These are phyloP conservation scores for Arabidopsis hybrid DNA, from an alignment of 441 rosid genomes.

Conservation along the genomic window DNA sequence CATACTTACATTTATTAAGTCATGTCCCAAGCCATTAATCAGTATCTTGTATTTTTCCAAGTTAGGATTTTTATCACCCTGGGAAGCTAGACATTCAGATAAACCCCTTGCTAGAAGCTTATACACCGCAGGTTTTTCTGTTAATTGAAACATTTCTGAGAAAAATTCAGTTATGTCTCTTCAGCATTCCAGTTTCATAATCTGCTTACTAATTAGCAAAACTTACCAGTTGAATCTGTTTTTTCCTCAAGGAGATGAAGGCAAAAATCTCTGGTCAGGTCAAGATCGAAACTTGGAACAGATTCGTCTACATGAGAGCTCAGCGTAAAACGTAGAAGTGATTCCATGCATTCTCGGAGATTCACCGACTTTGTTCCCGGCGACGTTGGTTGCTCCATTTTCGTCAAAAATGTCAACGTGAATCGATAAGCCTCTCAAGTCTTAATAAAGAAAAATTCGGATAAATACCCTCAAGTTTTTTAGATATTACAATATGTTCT, in stretches of 20 bases:
- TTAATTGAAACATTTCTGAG: background rate
- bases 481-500: background rate
- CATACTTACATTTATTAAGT: constrained; percentile 48
- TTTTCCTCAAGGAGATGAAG: constrained; percentile 38
- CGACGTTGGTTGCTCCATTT: constrained; percentile 46
- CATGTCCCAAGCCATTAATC: constrained; percentile 49
- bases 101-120: constrained; percentile 60
- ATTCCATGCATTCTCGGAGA: constrained; percentile 32
- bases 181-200: background rate
- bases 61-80: constrained; percentile 38
- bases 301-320: constrained; percentile 23
- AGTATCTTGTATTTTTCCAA: constrained; percentile 49
- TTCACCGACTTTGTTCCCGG: constrained; percentile 37
- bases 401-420: background rate
- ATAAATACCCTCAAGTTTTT: background rate
- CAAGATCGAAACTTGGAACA: constrained; percentile 38
- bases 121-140: constrained; percentile 50
- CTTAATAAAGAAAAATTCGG: constrained; percentile 1
- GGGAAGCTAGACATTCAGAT: constrained; percentile 47
- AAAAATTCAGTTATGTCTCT: background rate
- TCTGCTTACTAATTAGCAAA: background rate
- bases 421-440: background rate
- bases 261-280: constrained; percentile 36
- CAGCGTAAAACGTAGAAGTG: constrained; percentile 30
- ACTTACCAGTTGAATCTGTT: constrained; percentile 30